Conservation (phyloP, 202 grass and related monocot species). For the Miscanthus sacchariflorus region DNA sequence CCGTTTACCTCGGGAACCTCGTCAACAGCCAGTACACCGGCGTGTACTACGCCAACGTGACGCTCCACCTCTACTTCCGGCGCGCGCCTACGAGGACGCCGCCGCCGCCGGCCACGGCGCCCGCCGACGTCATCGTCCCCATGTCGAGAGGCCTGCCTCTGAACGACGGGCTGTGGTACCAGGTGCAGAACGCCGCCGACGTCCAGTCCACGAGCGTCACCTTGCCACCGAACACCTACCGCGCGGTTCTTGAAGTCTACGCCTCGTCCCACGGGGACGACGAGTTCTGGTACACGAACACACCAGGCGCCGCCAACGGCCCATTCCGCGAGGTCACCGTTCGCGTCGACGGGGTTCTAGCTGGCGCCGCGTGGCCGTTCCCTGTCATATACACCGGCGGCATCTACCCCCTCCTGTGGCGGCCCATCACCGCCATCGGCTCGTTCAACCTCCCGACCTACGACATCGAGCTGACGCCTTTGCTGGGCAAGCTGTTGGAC, state of each 20-base stretch:
- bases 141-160: constrained; percentile 45
- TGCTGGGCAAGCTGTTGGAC: constrained; percentile 63
- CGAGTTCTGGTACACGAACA: no score
- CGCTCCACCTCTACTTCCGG: constrained; percentile 76
- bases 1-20: constrained; percentile 57
- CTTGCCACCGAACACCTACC: no score
- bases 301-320: no score
- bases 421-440: constrained; percentile 55
- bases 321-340: constrained; percentile 32
- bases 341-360: not conserved
- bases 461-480: constrained; percentile 80
- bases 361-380: no score
- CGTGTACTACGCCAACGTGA: constrained; percentile 59
- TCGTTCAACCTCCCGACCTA: constrained; percentile 75
- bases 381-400: no score
- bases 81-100: not conserved
- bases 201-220: no score
- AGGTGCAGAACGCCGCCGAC: no score
- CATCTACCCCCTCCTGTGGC: no score
- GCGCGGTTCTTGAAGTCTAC: no score
- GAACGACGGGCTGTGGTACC: constrained; percentile 66
- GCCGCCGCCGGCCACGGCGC: not conserved
- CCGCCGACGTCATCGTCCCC: constrained; percentile 59
- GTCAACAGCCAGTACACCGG: constrained; percentile 56
- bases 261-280: no score